A percentile compares a stretch with the other conserved stretches of the same genome.
Conservation (phyloP, 768 basidiomycete species). For the Boletus reticuloceps region DNA sequence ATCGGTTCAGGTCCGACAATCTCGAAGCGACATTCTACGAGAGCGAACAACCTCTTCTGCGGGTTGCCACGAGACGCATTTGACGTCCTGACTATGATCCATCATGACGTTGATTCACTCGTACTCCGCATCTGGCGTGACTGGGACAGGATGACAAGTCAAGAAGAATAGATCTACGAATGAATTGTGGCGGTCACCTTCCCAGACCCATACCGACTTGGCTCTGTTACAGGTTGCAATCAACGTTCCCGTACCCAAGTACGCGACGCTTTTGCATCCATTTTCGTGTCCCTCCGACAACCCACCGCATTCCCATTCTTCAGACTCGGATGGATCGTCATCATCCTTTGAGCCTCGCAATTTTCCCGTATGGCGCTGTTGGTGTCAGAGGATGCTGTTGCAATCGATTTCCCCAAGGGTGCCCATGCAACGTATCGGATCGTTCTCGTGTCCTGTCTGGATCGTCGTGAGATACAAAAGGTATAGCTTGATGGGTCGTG, state of each 20-base stretch:
- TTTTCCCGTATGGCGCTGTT: slow-evolving; percentile 91
- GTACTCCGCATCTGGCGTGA: slow-evolving; percentile 88
- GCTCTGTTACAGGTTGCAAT: slow-evolving; percentile 95
- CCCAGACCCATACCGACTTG: slow-evolving; percentile 99
- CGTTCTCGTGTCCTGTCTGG: slow-evolving; percentile 81
- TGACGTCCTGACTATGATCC: slow-evolving; percentile 97
- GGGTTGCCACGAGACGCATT: slow-evolving; percentile 94
- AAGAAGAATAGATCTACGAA: background rate
- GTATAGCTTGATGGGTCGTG: slow-evolving; percentile 20
- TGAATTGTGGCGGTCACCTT: slow-evolving; percentile 52
- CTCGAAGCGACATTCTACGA: background rate
- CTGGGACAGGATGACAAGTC: slow-evolving; percentile 37
- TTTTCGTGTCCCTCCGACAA: slow-evolving; percentile 91
- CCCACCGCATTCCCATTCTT: slow-evolving; percentile 87
- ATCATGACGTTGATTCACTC: slow-evolving; percentile 94
- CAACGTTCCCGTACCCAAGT: slow-evolving; percentile 68
- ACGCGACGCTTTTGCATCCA: slow-evolving; percentile 92
- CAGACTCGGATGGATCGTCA: slow-evolving; percentile 29
- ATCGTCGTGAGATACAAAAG: slow-evolving; percentile 63
- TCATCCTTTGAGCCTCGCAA: slow-evolving; percentile 43
- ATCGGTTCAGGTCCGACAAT: background rate
- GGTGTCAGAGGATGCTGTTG: slow-evolving; percentile 92
- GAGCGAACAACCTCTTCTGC: slow-evolving; percentile 64
- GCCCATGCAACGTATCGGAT: slow-evolving; percentile 82
- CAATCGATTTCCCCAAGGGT: slow-evolving; percentile 52